Conservation (phyloP, 257 asterid genomes). For the Nicotiana benthamiana region DNA sequence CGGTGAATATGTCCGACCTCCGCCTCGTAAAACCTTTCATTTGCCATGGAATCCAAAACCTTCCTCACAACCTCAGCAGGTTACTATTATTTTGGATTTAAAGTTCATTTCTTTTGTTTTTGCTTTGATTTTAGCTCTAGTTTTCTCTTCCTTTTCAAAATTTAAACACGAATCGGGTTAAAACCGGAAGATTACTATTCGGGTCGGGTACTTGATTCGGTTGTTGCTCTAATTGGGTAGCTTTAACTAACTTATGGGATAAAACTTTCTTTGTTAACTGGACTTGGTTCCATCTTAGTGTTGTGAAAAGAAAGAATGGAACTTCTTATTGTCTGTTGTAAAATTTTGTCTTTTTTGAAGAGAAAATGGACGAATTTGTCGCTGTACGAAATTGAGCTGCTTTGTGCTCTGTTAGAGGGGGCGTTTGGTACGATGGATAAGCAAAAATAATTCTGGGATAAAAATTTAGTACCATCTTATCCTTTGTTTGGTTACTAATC, state of each 20-base stretch:
- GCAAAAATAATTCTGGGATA: no score
- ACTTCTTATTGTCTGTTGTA: not conserved
- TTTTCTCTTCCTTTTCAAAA: no score
- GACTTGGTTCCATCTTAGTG: not conserved
- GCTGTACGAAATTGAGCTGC: not conserved
- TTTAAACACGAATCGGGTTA: not conserved
- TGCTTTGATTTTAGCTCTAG: not conserved
- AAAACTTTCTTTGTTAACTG: not conserved
- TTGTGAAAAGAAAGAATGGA: not conserved
- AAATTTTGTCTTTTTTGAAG: not conserved
- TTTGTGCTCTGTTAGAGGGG: not conserved
- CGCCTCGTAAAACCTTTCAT: constrained; percentile 49
- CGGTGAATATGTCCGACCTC: constrained; percentile 59
- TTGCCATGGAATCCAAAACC: constrained; percentile 37
- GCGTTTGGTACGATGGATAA: no score
- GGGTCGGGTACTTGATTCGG: not conserved
- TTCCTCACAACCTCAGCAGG: constrained; percentile 63
- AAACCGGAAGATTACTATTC: not conserved
- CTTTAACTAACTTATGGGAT: not conserved
- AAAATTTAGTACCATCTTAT: no score
- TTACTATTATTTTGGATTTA: constrained; percentile 1
- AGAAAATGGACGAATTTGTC: not conserved
- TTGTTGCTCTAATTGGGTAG: not conserved
- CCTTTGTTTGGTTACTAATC: no score
- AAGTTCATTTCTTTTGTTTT: not conserved